Base-by-base conservation (phyloP, 192 early-diverging fungal species). In the Coemansia sp. region DNA sequence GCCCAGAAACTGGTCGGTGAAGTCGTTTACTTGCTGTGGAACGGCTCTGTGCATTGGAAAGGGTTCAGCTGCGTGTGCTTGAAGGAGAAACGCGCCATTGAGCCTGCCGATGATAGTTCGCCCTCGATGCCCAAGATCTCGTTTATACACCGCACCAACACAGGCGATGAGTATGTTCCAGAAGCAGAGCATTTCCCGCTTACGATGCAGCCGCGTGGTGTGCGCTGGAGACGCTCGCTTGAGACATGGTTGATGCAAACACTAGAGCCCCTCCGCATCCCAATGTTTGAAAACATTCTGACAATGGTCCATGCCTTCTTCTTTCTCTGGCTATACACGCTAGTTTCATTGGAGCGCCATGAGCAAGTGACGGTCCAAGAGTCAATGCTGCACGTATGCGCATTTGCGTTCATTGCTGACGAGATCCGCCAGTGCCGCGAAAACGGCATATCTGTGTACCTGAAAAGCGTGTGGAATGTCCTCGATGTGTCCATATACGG, bases 401-500 rank as follows among this genome's bases (percentile, higher is more conserved):
- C 67, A 2, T 21, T 78, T 16, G 69, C 76, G 9, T 78, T 72
- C 55, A 78, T 78, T 58, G 76, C 71, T 44, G 76, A 78, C 35
- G 76, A 78, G 49, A 62, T 72, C n/a, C 65, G 76, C 33, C 76
- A 78, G 52, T 72, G 66, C 46, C 63, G 43, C 55, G 76, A 78
- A 30, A 72, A 64, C 46, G 76, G 76, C 4, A 15, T 78, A 20
- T 65, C 66, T 1, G 70, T 78, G 14, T 78, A 78, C 46, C 20
- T 69, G 9, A 78, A 78, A 45, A 78, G 71, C 60, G 70, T 78
- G 46, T 78, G 76, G 76, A 78, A 78, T 45, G 63, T 72, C 1
- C 20, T 78, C 46, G 76, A 78, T 38, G 62, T 65, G 21, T 60
- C 71, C 14, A 78, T 78, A 15, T 78, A 78, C 18, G 57, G 61